Evolutionary conservation across 2,329 filamentous ascomycete genomes (phyloP).

Genomic region (Blastomyces percursus): DNA sequence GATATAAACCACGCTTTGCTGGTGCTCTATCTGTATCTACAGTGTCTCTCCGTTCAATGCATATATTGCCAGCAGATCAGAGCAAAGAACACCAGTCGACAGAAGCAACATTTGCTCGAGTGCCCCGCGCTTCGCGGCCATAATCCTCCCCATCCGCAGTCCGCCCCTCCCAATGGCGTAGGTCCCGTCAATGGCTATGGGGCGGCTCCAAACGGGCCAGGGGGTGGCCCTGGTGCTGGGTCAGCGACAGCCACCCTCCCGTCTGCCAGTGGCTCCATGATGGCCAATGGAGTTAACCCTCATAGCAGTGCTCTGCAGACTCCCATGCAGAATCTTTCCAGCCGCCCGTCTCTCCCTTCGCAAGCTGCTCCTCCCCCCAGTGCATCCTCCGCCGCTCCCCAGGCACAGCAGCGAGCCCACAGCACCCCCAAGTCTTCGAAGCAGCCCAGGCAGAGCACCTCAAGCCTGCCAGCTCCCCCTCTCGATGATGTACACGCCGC

Average conservation of each 20-base stretch:
- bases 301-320: slow-evolving; percentile 36
- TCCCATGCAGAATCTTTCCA: slow-evolving; percentile 31
- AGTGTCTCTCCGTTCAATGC: slow-evolving; percentile 44
- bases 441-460: slow-evolving; percentile 28
- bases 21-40: slow-evolving; percentile 13
- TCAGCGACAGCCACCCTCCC: slow-evolving; percentile 27
- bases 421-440: slow-evolving; percentile 27
- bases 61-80: slow-evolving; percentile 44
- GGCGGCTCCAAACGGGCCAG: slow-evolving; percentile 30
- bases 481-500: slow-evolving; percentile 41
- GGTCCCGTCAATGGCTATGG: slow-evolving; percentile 33
- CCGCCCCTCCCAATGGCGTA: slow-evolving; percentile 32
- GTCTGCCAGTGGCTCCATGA: slow-evolving; percentile 34
- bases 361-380: slow-evolving; percentile 25
- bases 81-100: slow-evolving; percentile 43
- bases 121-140: slow-evolving; percentile 40
- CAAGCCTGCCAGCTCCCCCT: slow-evolving; percentile 36
- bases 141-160: slow-evolving; percentile 33
- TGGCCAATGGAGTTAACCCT: slow-evolving; percentile 35
- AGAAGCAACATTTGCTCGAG: slow-evolving; percentile 42
- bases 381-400: slow-evolving; percentile 22
- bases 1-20: slow-evolving; percentile 13
- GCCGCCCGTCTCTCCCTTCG: slow-evolving; percentile 31
- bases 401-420: slow-evolving; percentile 25
- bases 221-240: slow-evolving; percentile 22